Base-by-base conservation (phyloP, 78 protist species). In the Cavenderia fasciculata region DNA sequence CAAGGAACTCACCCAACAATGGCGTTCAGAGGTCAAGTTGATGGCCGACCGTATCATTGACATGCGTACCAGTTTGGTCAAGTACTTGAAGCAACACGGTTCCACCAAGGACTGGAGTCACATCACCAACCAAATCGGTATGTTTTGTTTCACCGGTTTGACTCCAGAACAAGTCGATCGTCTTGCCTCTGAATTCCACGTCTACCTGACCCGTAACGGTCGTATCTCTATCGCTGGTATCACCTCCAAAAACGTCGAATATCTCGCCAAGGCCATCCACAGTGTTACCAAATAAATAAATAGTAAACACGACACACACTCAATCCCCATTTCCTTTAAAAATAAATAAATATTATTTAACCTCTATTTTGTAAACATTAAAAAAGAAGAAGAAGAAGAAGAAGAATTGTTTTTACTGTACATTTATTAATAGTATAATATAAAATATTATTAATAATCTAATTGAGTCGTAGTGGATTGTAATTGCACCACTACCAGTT, bases 191-290 rank as follows among this genome's bases (percentile, higher is more conserved):
- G 69, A 96, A 61, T 61, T 69, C 77, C 87, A 75, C 84, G 38
- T 98, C 36, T 98, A 96, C 76, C 62, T 99, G 94, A 69, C 94
- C 31, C 23, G 56, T n/a, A 73, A 73, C 44, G 99, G 99, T 29
- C 95, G 99, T 34, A 97, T 98, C 77, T 77, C 92, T n/a, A 98
- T 99, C 86, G 97, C 99, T 18, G 99, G 99, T 61, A 70, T 98
- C 66, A 94, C 62, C 52, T 19, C 94, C 12, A 18, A 10, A 23
- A 97, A 94, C 70, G 97, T 96, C 57, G 93, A 61, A 57, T 87
- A 94, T 86, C 54, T 98, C 1, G 98, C 97, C 1, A 38, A 63
- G 27, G 96, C 97, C 70, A 97, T 98, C 49, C 87, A 86, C 43
- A 95, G 71, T 3, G 96, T 96, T 31, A 59, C 78, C n/a, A n/a